Percentiles rank a stretch among this genome's conserved stretches.
Conservation (phyloP, 2,329 filamentous ascomycete genomes). For the Colletotrichum abscissum region DNA sequence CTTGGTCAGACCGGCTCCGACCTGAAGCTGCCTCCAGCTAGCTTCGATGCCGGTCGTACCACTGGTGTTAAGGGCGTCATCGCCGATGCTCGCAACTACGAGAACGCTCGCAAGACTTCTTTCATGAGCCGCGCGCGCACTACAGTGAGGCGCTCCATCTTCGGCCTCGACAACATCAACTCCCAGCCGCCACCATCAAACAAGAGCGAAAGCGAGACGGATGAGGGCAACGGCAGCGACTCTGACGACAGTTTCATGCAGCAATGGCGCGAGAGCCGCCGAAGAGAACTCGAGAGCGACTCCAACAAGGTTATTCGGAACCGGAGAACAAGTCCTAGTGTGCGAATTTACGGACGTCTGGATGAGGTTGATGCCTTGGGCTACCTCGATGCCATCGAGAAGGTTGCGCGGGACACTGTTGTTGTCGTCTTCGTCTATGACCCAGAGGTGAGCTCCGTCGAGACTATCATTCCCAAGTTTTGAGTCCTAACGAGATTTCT, state of each 20-base stretch:
- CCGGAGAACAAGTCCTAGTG: conserved; percentile 80
- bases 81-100: conserved; percentile 82
- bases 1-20: conserved; percentile 57
- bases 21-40: conserved; percentile 70
- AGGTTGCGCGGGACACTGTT: conserved; percentile 80
- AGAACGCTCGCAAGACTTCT: conserved; percentile 70
- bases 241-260: conserved; percentile 84
- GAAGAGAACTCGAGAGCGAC: conserved; percentile 80
- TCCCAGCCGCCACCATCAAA: conserved; percentile 39
- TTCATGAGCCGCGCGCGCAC: conserved; percentile 64
- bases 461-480: not conserved
- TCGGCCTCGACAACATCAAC: conserved; percentile 54
- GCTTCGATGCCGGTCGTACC: conserved; percentile 75
- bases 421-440: conserved; percentile 97
- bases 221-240: conserved; percentile 56
- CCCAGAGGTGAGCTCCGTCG: conserved; percentile 73
- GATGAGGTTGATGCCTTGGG: conserved; percentile 89
- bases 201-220: conserved; percentile 60
- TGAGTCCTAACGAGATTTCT: conserved; percentile 38
- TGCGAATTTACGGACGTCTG: conserved; percentile 81
- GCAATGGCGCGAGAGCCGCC: conserved; percentile 84
- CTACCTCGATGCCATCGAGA: conserved; percentile 97
- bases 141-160: conserved; percentile 64
- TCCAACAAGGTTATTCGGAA: conserved; percentile 66
- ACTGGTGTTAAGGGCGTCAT: conserved; percentile 91